phyloP scores from a whole-genome alignment of 2,329 filamentous ascomycete genomes.

The Atkinsonella hypoxylon region DNA sequence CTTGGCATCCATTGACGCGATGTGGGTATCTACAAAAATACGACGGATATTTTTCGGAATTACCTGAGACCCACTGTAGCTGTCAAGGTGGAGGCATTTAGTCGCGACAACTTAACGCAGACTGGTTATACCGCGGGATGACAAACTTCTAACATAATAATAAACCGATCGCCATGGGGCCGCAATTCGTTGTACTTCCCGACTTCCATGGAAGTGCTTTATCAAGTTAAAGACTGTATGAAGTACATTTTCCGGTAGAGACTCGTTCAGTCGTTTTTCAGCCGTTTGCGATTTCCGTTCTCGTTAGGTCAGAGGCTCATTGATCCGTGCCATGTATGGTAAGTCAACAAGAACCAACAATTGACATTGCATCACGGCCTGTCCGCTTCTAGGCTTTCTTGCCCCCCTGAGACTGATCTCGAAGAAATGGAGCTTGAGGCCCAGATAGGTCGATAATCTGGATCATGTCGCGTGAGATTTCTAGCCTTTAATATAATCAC shows the following conservation, averaged over 20 bases:
- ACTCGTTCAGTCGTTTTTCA: not conserved
- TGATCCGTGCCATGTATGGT: not conserved
- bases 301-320: not conserved
- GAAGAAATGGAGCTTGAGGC: not conserved
- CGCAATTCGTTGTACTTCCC: not conserved
- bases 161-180: not conserved
- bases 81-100: not conserved
- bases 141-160: not conserved
- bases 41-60: no score
- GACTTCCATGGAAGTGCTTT: not conserved
- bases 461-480: not conserved
- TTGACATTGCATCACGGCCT: not conserved
- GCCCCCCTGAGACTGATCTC: not conserved
- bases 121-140: not conserved
- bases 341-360: not conserved
- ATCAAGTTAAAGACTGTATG: not conserved
- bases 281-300: not conserved
- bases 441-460: slow-evolving; percentile 3
- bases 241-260: not conserved
- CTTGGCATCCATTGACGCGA: no score
- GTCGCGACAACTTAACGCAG: not conserved
- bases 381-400: not conserved
- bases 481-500: not conserved
- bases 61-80: no score
- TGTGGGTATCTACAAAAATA: no score